Percentiles rank a stretch among this genome's conserved stretches.
These are phyloP conservation scores for Fusarium sp. DNA, from an alignment of 2,329 filamentous ascomycete species.

Conservation along the genomic window DNA sequence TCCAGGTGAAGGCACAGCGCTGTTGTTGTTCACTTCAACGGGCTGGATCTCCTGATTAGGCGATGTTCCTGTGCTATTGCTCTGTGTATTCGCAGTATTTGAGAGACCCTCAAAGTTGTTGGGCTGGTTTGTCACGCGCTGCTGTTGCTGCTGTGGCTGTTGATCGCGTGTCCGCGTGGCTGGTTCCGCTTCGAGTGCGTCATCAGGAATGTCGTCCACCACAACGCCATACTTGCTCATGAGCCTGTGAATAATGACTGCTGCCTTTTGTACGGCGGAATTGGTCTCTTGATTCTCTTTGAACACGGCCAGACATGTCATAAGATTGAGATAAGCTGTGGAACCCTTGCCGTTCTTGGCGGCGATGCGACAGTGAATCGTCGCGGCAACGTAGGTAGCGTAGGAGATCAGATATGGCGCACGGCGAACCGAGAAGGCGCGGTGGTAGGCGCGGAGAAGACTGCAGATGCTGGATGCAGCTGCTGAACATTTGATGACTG, in stretches of 20 bases:
- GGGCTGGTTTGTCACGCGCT: background rate
- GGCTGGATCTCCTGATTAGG: background rate
- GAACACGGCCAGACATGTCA: constrained; percentile 61
- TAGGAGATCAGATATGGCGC: constrained; percentile 68
- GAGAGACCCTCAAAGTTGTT: background rate
- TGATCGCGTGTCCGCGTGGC: constrained; percentile 1
- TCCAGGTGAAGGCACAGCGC: constrained; percentile 13
- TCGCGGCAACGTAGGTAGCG: constrained; percentile 66
- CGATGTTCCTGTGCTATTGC: background rate
- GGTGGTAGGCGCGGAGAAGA: constrained; percentile 59
- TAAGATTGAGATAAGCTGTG: constrained; percentile 55
- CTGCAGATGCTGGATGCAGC: constrained; percentile 60
- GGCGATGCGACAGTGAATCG: constrained; percentile 64
- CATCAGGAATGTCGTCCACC: constrained; percentile 25
- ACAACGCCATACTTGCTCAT: constrained; percentile 59
- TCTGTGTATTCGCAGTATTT: background rate
- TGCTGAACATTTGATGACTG: constrained; percentile 58
- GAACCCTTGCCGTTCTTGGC: constrained; percentile 58
- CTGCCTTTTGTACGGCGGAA: constrained; percentile 60
- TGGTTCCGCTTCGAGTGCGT: constrained; percentile 23
- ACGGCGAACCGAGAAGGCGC: constrained; percentile 58
- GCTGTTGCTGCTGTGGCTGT: constrained; percentile 14
- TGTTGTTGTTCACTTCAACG: background rate
- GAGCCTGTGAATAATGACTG: constrained; percentile 58
- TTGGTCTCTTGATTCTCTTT: constrained; percentile 64